A percentile compares a stretch with the other conserved stretches of the same genome.
Evolutionary conservation across 805 yeast genomes (phyloP).

Genomic region (Yarrowia sp.): DNA sequence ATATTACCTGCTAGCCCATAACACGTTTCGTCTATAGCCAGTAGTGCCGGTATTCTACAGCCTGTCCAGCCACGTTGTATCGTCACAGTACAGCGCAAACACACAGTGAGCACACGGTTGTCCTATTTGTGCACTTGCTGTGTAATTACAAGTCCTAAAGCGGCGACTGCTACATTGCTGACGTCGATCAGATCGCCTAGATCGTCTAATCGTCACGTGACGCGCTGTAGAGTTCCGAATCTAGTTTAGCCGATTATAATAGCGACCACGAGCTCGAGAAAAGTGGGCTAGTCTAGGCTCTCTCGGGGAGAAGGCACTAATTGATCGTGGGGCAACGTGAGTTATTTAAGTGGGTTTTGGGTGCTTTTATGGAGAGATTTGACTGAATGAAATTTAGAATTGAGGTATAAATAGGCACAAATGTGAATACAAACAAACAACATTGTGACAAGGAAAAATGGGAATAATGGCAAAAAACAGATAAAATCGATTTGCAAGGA

Average conservation of each 20-base stretch:
- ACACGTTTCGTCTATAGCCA: background rate
- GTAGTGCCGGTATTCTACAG: background rate
- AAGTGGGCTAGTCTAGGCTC: background rate
- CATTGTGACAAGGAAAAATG: too few relatives aligned
- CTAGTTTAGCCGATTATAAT: background rate
- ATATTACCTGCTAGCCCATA: background rate
- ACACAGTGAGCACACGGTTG: background rate
- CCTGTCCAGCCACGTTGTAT: background rate
- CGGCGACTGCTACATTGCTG: constrained; percentile 3
- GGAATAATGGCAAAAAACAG: too few relatives aligned
- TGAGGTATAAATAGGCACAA: too few relatives aligned
- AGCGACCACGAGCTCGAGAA: background rate
- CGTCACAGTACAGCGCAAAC: background rate
- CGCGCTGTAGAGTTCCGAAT: background rate
- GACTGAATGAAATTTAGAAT: too few relatives aligned
- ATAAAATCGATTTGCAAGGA: too few relatives aligned
- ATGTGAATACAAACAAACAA: too few relatives aligned
- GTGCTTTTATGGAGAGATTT: too few relatives aligned
- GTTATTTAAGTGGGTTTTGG: too few relatives aligned
- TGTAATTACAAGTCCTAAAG: background rate
- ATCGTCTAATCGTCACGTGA: background rate
- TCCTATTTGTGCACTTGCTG: background rate
- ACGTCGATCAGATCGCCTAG: background rate
- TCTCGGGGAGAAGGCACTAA: too few relatives aligned
- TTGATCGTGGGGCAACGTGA: too few relatives aligned